Base-by-base conservation (phyloP, 164 flowering plant genomes). In the Piper betle region DNA sequence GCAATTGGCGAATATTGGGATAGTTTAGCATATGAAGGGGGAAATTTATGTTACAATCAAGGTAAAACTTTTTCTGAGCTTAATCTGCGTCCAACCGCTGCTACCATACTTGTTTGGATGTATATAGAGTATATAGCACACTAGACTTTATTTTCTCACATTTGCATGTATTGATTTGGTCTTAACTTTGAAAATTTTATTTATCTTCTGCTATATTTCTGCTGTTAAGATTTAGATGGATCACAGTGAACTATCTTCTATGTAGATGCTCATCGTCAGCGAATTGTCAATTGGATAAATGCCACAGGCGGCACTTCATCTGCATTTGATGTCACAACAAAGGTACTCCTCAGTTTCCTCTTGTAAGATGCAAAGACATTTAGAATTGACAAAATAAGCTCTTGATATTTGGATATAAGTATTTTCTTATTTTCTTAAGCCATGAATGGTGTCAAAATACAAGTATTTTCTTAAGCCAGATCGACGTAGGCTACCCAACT, bases 1-100 rank as follows among this genome's bases (percentile, higher is more conserved):
- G 79, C 87, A 16, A 78, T 83, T 59, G 87, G 84, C 58, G 87
- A 83, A 75, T 79, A 83, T 57, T 83, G 87, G 87, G 87, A 83
- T 63, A 77, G 81, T 62, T 71, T 83, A 64, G 70, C 75, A 57
- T 83, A 83, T 72, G 83, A 79, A 71, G 77, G 81, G 54, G 84
- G 86, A 57, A 73, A 78, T 63, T 62, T 82, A 64, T 78, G 79
- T 61, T 82, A 82, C 69, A 82, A 82, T 62, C 86, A 82, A 79
- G 85, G 85, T 81, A 71, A 15, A 1, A 8, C 50, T 43, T 15
- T 43, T 43, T 10, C 50, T 43, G 12, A 7, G 50, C 8, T 6
- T n/a, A n/a, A n/a, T n/a, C n/a, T n/a, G n/a, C n/a, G n/a, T n/a
- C n/a, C n/a, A n/a, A n/a, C n/a, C n/a, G n/a, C n/a, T n/a, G n/a